Evolutionary conservation across 2,329 filamentous ascomycete genomes (phyloP), one percentile per base, ranked within the genome.

Genomic region (Apiospora marii): DNA sequence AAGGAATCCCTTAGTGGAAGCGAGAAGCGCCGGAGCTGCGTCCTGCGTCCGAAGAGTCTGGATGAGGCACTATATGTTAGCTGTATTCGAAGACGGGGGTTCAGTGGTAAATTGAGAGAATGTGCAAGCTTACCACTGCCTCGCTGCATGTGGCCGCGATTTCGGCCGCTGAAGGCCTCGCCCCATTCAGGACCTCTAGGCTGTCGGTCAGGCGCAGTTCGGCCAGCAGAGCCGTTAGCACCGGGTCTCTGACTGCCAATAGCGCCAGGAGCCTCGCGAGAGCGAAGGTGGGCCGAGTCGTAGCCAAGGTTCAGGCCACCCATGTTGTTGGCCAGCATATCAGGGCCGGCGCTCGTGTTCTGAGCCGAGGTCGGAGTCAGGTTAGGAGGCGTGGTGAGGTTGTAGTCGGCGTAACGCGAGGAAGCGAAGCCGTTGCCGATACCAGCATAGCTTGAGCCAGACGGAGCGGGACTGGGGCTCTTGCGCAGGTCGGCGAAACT

Each of bases 401-500:
- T 78, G 72, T 80, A 81, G 72, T 81, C 79, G 71, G 76, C 76
- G 71, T 81, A 81, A 24, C 80, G 79, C 44, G 77, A 61, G 19
- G 49, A 77, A 67, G 83, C 84, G 19, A 90, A 82, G 61, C 87
- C 85, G 73, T 83, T 85, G 44, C 88, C 84, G 46, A 90, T 80
- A 44, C 83, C 80, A 7, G 80, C 82, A 81, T 97, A 98, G 85
- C 94, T 97, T 7, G 94, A 94, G 24, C 94, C 94, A 16, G 96
- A 98, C 10, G 92, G 92, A 3, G 94, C 96, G 7, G 96, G 96
- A 77, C 96, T 98, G 14, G 96, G 96, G 22, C 95, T 98, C 84
- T 97, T 98, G 75, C 96, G 93, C 75, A 99, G 86, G 81, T 99
- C 96, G 48, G 96, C 96, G 81, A 98, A 98, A 69, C 96, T 98